These are phyloP conservation scores for Sporothrix inflata DNA, from an alignment of 2,329 filamentous ascomycete genomes.

Conservation along the genomic window DNA sequence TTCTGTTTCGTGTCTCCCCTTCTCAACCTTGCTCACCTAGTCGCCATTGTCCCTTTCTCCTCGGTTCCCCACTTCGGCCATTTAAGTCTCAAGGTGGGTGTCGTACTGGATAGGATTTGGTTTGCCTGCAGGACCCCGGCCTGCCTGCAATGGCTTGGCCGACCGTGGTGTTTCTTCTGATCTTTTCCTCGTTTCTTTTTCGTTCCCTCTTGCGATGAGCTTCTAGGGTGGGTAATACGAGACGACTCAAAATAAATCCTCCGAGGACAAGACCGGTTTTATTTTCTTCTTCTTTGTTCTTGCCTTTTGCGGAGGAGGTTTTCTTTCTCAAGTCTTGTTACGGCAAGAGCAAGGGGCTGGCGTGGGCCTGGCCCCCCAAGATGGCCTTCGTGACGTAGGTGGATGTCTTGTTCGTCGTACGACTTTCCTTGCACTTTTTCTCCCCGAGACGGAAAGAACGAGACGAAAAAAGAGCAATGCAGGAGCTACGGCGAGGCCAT, in stretches of 20 bases:
- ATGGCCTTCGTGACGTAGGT: conserved; percentile 7
- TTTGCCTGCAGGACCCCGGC: conserved; percentile 16
- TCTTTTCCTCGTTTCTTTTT: background rate
- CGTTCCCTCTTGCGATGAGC: background rate
- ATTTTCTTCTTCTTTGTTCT: background rate
- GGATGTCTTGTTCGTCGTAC: background rate
- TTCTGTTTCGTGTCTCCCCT: background rate
- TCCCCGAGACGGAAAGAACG: background rate
- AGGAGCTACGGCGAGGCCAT: background rate
- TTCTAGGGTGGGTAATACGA: background rate
- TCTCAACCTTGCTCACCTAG: background rate
- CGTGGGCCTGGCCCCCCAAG: background rate
- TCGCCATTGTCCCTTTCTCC: conserved; percentile 1
- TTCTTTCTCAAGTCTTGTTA: background rate
- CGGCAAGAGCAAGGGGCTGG: conserved; percentile 2
- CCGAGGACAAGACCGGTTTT: background rate
- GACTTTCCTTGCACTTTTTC: background rate
- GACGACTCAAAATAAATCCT: background rate
- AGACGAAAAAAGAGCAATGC: background rate
- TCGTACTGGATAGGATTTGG: background rate
- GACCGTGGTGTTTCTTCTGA: background rate
- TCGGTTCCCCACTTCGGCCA: conserved; percentile 18
- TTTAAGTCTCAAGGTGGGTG: background rate
- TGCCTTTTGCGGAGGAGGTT: background rate
- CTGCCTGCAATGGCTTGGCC: background rate